These are phyloP conservation scores for Skeletonema marinoi DNA, from an alignment of 108 stramenopile genomes.

Conservation along the genomic window DNA sequence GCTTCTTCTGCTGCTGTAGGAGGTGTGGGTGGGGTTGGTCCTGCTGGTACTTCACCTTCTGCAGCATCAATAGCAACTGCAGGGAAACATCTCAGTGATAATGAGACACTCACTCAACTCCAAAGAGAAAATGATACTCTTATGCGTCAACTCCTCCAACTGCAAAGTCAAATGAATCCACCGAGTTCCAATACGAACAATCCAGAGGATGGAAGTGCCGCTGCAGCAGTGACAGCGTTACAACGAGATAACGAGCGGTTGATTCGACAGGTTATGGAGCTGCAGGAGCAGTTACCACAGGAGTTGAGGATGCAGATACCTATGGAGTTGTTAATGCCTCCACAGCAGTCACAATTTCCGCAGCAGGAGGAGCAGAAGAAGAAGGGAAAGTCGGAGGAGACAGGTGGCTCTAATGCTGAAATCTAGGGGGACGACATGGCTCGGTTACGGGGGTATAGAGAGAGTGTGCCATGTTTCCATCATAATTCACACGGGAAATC, in stretches of 20 bases:
- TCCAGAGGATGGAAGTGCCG: background rate
- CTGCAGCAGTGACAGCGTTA: background rate
- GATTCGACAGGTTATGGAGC: background rate
- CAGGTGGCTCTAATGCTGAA: background rate
- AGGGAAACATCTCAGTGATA: background rate
- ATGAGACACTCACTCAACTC: background rate
- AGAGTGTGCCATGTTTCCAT: too few relatives aligned
- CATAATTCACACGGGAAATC: too few relatives aligned
- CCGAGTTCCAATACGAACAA: background rate
- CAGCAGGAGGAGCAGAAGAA: background rate
- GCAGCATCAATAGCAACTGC: background rate
- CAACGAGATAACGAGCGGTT: background rate
- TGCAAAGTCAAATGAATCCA: background rate
- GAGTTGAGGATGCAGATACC: background rate
- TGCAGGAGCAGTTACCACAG: background rate
- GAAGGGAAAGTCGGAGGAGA: background rate
- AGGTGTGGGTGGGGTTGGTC: background rate
- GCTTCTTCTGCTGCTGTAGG: background rate
- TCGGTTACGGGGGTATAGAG: background rate
- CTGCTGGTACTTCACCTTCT: background rate
- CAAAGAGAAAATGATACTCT: background rate
- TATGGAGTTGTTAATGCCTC: background rate
- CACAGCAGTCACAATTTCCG: background rate
- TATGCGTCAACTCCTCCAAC: background rate
- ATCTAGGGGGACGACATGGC: background rate